Conservation (phyloP, 2,329 filamentous ascomycete species). For the Botryotinia convoluta region DNA sequence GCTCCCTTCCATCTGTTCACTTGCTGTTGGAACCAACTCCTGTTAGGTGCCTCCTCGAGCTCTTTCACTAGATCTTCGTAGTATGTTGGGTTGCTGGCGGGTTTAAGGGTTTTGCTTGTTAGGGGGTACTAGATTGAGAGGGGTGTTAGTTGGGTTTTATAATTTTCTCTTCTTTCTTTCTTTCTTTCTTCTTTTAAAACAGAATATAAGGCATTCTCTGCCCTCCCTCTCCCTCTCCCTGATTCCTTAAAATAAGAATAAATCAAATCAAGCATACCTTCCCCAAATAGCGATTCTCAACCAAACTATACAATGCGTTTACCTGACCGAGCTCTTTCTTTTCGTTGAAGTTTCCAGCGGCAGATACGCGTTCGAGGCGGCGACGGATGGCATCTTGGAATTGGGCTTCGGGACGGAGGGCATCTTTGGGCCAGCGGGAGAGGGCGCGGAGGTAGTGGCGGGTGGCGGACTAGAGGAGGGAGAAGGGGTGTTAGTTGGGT, state of each 20-base stretch:
- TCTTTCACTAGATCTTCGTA: conserved; percentile 60
- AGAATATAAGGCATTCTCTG: neutral
- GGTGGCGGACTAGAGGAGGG: conserved; percentile 42
- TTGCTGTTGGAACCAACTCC: conserved; percentile 52
- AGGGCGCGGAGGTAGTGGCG: conserved; percentile 51
- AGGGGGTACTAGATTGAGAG: conserved; percentile 44
- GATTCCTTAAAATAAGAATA: neutral
- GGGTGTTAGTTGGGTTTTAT: neutral
- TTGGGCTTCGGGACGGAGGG: conserved; percentile 60
- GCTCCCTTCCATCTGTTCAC: conserved; percentile 57
- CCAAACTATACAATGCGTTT: conserved; percentile 57
- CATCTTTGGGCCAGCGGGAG: conserved; percentile 61
- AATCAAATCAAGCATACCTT: conserved; percentile 42
- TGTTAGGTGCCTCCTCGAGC: conserved; percentile 59
- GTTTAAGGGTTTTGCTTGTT: conserved; percentile 52
- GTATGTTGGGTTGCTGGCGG: conserved; percentile 62
- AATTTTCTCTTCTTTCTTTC: neutral
- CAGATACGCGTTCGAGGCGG: conserved; percentile 42
- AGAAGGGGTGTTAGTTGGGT: neutral
- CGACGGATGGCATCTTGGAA: conserved; percentile 55
- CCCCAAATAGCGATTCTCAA: conserved; percentile 58
- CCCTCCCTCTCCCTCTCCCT: conserved; percentile 8
- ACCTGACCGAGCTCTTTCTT: conserved; percentile 54
- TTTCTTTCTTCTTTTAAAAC: neutral
- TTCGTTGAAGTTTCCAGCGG: conserved; percentile 39